These are phyloP conservation scores for Penicillium robsamsonii DNA, from an alignment of 495 filamentous ascomycete genomes.

Conservation along the genomic window DNA sequence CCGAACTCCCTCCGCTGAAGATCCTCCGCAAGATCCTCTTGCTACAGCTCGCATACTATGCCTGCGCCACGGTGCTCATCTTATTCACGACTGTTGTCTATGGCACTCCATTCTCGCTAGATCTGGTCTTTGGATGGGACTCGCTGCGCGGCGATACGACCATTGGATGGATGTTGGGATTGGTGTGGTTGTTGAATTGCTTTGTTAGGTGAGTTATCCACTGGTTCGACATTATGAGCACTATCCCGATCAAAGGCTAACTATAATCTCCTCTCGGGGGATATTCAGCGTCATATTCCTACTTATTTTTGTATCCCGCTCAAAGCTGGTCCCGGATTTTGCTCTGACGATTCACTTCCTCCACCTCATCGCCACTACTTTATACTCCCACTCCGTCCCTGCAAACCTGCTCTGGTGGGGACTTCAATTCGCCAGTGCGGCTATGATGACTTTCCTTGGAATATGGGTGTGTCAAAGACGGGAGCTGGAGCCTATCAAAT, in stretches of 20 bases:
- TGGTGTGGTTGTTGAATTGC: constrained; percentile 82
- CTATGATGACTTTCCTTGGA: constrained; percentile 67
- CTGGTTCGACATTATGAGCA: not conserved
- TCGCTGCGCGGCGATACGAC: constrained; percentile 86
- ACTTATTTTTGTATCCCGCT: constrained; percentile 75
- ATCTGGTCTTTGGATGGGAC: constrained; percentile 77
- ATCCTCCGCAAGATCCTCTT: constrained; percentile 83
- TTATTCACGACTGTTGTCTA: constrained; percentile 86
- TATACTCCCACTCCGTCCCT: constrained; percentile 76
- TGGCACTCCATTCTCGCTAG: constrained; percentile 65
- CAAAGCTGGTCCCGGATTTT: constrained; percentile 92
- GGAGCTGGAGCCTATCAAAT: constrained; percentile 83
- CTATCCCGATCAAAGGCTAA: constrained; percentile 7
- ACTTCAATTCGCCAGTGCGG: constrained; percentile 66
- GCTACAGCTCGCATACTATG: constrained; percentile 85
- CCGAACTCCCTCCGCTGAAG: constrained; percentile 78
- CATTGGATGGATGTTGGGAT: constrained; percentile 84
- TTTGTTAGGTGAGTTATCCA: constrained; percentile 63
- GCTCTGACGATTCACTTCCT: constrained; percentile 84
- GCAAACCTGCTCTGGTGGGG: constrained; percentile 83
- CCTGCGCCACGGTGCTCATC: constrained; percentile 67
- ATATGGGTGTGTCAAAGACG: constrained; percentile 91
- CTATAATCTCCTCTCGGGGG: not conserved
- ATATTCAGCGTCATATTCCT: constrained; percentile 62
- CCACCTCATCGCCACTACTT: constrained; percentile 71